Conservation (phyloP, 805 yeast genomes). For the Cyberlindnera amylophila region DNA sequence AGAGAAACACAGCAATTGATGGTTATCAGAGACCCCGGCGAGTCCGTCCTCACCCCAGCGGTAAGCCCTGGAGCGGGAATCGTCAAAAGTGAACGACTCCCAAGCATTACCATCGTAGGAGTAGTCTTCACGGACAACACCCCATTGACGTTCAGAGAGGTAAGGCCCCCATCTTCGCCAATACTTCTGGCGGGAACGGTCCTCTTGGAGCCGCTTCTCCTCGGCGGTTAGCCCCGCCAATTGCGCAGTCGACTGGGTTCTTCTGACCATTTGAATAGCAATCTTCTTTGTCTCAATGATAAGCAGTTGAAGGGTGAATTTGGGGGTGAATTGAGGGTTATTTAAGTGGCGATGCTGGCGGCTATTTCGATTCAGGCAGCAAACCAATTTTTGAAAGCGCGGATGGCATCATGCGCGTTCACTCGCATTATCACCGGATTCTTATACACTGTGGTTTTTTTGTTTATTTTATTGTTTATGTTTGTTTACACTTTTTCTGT, state of each 20-base stretch:
- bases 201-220: slow-evolving; percentile 34
- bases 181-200: slow-evolving; percentile 40
- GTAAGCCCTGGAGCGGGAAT: slow-evolving; percentile 73
- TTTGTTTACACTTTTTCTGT: no score
- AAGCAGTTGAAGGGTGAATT: no score
- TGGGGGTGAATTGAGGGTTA: no score
- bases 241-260: slow-evolving; percentile 25
- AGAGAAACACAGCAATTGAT: slow-evolving; percentile 70
- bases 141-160: slow-evolving; percentile 83
- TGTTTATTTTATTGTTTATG: no score
- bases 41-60: slow-evolving; percentile 97
- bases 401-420: no score
- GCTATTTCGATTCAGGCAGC: no score
- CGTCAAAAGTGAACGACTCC: slow-evolving; percentile 83
- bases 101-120: slow-evolving; percentile 86
- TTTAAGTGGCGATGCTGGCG: no score
- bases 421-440: no score
- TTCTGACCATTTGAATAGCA: slow-evolving; percentile 17
- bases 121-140: slow-evolving; percentile 80
- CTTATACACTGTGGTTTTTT: no score
- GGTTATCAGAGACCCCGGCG: slow-evolving; percentile 84
- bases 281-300: no score
- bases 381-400: no score
- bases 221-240: slow-evolving; percentile 30
- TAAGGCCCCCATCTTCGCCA: slow-evolving; percentile 94